Evolutionary conservation across 2,329 filamentous ascomycete species (phyloP), one percentile per base, ranked within the genome.

Genomic region (Aspergillus fumigatiaffinis): DNA sequence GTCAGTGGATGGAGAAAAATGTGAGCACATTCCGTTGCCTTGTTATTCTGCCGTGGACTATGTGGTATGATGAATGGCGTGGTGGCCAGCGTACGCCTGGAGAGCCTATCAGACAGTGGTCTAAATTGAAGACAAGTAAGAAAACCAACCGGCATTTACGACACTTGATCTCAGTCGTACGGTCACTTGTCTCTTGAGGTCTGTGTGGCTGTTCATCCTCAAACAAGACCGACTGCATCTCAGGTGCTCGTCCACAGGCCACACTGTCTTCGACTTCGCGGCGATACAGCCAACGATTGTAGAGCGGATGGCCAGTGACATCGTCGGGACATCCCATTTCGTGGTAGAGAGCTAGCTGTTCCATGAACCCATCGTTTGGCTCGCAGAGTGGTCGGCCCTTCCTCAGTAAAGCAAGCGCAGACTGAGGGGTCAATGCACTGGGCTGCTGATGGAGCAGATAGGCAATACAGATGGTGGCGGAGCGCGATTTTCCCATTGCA

Each of bases 401-500:
- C 53, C 87, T 85, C 52, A 97, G 79, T 63, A 88, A 82, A 26
- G 81, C 79, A 51, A 97, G 78, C 2, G 92, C 92, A 49, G 89
- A 85, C 63, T 79, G 72, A 56, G 82, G 78, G 63, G 77, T 79
- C 64, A 83, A 76, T 64, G 85, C 81, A 65, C 83, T 84, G 74
- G 84, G 87, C 62, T 76, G 67, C 53, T 61, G 66, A 62, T 82
- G 80, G 73, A 97, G 88, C 52, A 97, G 80, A 74, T 92, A 97
- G 60, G 94, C 93, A 57, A 95, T 83, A 54, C 91, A 83, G 63
- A 90, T 85, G 32, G 91, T 88, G 63, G 93, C 90, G 50, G 93
- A 97, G 58, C 94, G 90, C 35, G 92, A 97, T 77, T 95, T 96
- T 53, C 94, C 94, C 87, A 96, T 96, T 23, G 92, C 93, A 81